Evolutionary conservation across 768 basidiomycete species (phyloP).

Genomic region (Tremella fuciformis): DNA sequence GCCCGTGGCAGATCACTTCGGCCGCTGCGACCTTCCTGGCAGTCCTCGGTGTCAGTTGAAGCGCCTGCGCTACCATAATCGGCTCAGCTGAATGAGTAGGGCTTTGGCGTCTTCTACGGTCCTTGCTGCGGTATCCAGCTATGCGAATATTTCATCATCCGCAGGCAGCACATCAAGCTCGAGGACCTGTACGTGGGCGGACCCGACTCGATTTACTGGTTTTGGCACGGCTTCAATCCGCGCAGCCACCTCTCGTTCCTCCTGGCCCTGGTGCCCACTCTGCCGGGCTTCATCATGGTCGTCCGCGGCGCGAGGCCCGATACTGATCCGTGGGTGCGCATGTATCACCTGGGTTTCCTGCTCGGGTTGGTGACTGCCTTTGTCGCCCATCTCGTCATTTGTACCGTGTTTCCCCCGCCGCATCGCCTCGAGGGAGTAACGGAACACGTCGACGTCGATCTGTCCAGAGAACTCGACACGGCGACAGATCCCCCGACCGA

Average conservation of each 20-base stretch:
- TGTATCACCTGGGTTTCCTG: conserved; percentile 1
- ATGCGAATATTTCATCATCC: conserved; percentile 2
- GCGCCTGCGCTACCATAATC: too few species aligned
- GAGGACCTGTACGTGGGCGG: neutral
- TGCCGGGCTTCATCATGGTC: conserved; percentile 3
- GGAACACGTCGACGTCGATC: neutral
- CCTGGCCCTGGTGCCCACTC: conserved; percentile 1
- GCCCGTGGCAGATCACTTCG: conserved; percentile 10
- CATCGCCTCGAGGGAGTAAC: conserved; percentile 1
- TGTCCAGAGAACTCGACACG: neutral
- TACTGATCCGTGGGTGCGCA: neutral
- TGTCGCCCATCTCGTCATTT: neutral
- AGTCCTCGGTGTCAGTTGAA: neutral
- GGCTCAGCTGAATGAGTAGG: neutral
- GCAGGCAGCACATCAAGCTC: conserved; percentile 1
- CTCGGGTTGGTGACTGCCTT: neutral
- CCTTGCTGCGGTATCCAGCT: conserved; percentile 1
- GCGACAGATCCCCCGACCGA: too few species aligned
- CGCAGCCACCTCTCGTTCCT: neutral
- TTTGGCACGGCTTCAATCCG: neutral
- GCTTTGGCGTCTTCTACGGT: conserved; percentile 3
- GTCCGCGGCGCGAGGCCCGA: neutral
- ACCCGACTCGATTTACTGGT: neutral
- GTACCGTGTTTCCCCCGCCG: neutral
- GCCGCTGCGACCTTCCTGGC: conserved; percentile 4